These are phyloP conservation scores for Neofusicoccum laricinum DNA, from an alignment of 2,329 filamentous ascomycete genomes.

Conservation along the genomic window DNA sequence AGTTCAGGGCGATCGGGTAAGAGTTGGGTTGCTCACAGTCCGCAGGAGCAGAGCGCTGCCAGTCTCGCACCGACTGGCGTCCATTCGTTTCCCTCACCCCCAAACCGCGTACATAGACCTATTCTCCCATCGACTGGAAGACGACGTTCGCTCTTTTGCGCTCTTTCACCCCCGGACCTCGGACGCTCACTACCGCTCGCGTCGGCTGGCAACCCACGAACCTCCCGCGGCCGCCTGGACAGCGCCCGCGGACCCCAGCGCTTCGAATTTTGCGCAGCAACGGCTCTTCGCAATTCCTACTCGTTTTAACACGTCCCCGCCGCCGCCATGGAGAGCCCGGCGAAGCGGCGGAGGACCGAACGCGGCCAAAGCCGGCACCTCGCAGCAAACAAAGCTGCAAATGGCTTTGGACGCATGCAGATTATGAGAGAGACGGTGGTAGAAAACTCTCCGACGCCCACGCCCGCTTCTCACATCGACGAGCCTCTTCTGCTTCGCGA, in stretches of 20 bases:
- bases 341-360: conserved; percentile 24
- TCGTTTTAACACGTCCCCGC: conserved; percentile 4
- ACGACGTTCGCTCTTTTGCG: conserved; percentile 34
- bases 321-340: conserved; percentile 30
- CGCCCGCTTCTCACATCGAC: conserved; percentile 16
- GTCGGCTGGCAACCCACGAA: background rate
- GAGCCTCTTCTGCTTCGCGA: conserved; percentile 23
- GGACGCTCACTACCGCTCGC: conserved; percentile 9
- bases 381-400: conserved; percentile 19
- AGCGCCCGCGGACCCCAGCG: conserved; percentile 1
- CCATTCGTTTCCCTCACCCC: conserved; percentile 35
- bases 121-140: conserved; percentile 34
- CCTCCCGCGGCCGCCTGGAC: conserved; percentile 11
- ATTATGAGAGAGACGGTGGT: conserved; percentile 18
- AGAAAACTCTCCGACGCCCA: conserved; percentile 20
- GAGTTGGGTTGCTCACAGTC: background rate
- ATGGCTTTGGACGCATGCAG: conserved; percentile 17
- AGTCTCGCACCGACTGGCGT: conserved; percentile 34
- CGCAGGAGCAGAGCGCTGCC: conserved; percentile 23
- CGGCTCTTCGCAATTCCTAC: conserved; percentile 2
- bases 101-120: conserved; percentile 19
- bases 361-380: conserved; percentile 28
- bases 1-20: conserved; percentile 12
- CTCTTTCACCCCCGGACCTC: background rate
- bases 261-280: background rate